These are phyloP conservation scores for Heterobasidion annosum DNA, from an alignment of 1,284 basidiomycete genomes.

Conservation along the genomic window DNA sequence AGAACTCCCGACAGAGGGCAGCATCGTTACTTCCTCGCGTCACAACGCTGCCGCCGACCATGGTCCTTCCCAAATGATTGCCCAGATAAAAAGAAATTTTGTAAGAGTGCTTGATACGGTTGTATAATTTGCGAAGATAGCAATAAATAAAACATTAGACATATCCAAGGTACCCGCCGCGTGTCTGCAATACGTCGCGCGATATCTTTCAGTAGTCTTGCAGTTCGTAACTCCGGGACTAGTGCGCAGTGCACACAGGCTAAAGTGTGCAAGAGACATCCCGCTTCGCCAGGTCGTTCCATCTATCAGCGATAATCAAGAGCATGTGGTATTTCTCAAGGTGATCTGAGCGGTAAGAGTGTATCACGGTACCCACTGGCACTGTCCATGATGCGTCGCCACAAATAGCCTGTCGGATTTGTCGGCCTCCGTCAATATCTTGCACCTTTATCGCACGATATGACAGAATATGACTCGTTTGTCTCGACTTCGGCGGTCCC, in stretches of 20 bases:
- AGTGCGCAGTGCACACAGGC: no score
- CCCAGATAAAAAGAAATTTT: not conserved
- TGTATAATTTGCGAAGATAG: no score
- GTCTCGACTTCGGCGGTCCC: no score
- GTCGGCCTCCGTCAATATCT: not conserved
- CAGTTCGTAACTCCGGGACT: no score
- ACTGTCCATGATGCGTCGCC: not conserved
- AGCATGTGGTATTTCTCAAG: no score
- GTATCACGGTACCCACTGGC: not conserved
- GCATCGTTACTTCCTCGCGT: conserved; percentile 63
- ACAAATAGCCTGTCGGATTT: not conserved
- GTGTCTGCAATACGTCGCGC: no score
- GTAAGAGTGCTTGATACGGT: not conserved
- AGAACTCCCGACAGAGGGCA: conserved; percentile 73
- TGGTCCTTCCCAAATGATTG: conserved; percentile 49
- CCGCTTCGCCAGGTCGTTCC: no score
- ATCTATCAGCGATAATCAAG: no score
- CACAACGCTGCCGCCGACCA: conserved; percentile 81
- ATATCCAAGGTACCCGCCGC: no score
- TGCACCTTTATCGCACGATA: not conserved
- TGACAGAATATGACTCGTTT: not conserved
- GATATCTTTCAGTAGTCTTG: no score
- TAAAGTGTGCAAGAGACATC: no score
- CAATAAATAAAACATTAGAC: not conserved
- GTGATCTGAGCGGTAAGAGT: no score